Conservation (phyloP, 2,329 filamentous ascomycete genomes). For the Zopfia rhizophila region DNA sequence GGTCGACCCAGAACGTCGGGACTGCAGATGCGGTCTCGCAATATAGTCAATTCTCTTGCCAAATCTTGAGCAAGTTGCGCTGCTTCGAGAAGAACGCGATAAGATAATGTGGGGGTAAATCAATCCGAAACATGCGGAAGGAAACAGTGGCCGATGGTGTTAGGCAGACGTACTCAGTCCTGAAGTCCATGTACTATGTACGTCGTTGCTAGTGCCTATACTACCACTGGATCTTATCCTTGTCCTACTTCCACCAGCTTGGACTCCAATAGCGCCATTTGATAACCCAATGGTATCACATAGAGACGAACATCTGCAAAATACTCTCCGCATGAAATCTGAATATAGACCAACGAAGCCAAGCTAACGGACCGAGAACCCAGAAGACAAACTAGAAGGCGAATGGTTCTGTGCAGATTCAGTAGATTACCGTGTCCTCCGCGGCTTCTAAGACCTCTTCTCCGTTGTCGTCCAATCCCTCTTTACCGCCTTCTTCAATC, state of each 20-base stretch:
- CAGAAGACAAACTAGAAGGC: constrained; percentile 8
- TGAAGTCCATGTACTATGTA: too few species aligned
- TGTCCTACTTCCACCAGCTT: too few species aligned
- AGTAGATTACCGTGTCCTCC: constrained; percentile 94
- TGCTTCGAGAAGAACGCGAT: constrained; percentile 13
- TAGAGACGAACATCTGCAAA: too few species aligned
- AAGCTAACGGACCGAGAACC: constrained; percentile 17
- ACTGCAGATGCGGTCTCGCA: background rate
- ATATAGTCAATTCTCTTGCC: background rate
- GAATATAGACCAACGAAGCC: background rate
- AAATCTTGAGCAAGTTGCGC: constrained; percentile 5
- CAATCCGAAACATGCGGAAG: constrained; percentile 5
- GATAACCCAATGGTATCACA: too few species aligned
- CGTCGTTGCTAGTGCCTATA: too few species aligned
- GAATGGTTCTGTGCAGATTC: constrained; percentile 37
- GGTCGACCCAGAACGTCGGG: constrained; percentile 8
- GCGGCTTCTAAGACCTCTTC: constrained; percentile 85
- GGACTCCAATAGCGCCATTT: too few species aligned
- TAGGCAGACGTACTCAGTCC: too few species aligned
- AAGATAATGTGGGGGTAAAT: too few species aligned
- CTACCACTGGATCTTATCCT: too few species aligned
- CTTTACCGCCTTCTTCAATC: constrained; percentile 51
- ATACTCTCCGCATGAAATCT: background rate
- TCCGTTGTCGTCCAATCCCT: constrained; percentile 72
- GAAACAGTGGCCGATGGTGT: too few species aligned